Evolutionary conservation across 1,139 yeast species (phyloP), one percentile per base, ranked within the genome.

Genomic region (Scheffersomyces lignicola): DNA sequence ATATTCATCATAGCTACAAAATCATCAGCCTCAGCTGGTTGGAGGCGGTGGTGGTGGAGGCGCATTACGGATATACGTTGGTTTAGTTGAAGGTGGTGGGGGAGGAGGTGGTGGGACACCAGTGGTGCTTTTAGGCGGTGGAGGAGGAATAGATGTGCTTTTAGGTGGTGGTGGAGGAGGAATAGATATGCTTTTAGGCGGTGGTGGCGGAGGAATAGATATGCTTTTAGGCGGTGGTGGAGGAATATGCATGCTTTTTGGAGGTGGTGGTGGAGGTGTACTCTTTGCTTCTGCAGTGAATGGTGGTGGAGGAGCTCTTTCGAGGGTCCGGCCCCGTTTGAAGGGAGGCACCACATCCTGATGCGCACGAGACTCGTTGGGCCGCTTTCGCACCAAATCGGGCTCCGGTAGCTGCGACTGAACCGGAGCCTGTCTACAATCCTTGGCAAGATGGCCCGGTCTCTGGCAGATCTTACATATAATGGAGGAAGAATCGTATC

Each of bases 401-500:
- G 8, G 21, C 14, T 13, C 18, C 21, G 16, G n/a, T 11, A 9
- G 33, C 32, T 15, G 31, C 30, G 15, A n/a, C n/a, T 32, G 28
- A 8, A 31, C 41, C 8, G 38, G 33, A 23, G 44, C 52, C 32
- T 51, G 47, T 42, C 74, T 79, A 70, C 97, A 92, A 61, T 92
- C 97, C 40, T 90, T 71, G 1, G 95, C 89, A 49, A 82, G 79
- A 62, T 92, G 97, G 0, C 97, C 98, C 18, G 76, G 68, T 35
- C 76, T 76, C 3, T 95, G 95, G 71, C 97, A 92, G 15, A 70
- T 68, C 28, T 78, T 72, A 62, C 97, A 92, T 14, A 83, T 75
- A 32, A 90, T 69, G 35, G 67, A 72, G 7, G 80, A 70, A 15
- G 82, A 72, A 52, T 75, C 75, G 65, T 48, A 69, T 31, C 57